A percentile compares a stretch with the other conserved stretches of the same genome.
Evolutionary conservation across 805 yeast species (phyloP).

Genomic region (Pachysolen tannophilus): DNA sequence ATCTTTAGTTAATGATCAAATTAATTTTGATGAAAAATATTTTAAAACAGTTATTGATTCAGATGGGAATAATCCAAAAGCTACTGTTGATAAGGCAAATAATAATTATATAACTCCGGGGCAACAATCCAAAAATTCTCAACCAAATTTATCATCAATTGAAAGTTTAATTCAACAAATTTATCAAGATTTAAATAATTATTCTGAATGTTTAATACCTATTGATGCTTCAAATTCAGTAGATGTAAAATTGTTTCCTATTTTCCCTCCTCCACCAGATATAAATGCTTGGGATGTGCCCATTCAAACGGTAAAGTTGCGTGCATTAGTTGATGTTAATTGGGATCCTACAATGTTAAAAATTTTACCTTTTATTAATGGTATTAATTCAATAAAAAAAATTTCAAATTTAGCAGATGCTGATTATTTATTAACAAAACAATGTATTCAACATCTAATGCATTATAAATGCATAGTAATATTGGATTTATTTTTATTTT

Average conservation of each 20-base stretch:
- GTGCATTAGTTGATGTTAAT: conserved; percentile 69
- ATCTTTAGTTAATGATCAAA: background rate
- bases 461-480: conserved; percentile 82
- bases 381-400: conserved; percentile 71
- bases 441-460: conserved; percentile 84
- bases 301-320: conserved; percentile 72
- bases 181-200: conserved; percentile 90
- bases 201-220: conserved; percentile 93
- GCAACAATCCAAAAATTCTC: conserved; percentile 9
- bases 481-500: conserved; percentile 82
- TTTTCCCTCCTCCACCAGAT: conserved; percentile 73
- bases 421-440: conserved; percentile 68
- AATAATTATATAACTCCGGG: conserved; percentile 14
- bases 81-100: background rate
- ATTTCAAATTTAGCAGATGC: conserved; percentile 79
- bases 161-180: conserved; percentile 79
- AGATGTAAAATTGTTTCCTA: conserved; percentile 89
- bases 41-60: conserved; percentile 22
- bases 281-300: conserved; percentile 85
- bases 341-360: conserved; percentile 98
- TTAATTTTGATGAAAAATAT: conserved; percentile 13
- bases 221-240: conserved; percentile 83
- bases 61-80: too few relatives aligned
- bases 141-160: conserved; percentile 36
- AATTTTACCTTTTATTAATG: conserved; percentile 79